phyloP scores from a whole-genome alignment of 108 stramenopile genomes.

The Fragilariopsis cylindrus region DNA sequence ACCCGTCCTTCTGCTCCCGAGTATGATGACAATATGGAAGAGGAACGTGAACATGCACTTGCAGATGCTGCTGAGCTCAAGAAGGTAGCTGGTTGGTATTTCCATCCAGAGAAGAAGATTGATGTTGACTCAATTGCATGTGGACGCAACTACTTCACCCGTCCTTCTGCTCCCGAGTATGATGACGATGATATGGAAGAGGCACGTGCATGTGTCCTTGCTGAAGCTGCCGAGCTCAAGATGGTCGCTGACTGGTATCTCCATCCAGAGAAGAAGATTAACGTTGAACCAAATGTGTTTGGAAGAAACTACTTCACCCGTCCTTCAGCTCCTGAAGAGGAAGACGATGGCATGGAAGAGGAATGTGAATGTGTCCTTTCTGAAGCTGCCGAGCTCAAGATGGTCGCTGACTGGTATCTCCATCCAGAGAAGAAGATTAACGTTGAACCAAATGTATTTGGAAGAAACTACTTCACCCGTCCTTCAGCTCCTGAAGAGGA shows the following conservation, averaged over 20 bases:
- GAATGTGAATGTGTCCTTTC: constrained; percentile 58
- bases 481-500: constrained; percentile 46
- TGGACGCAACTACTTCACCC: constrained; percentile 73
- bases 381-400: constrained; percentile 51
- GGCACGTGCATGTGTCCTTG: constrained; percentile 49
- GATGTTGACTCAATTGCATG: constrained; percentile 34
- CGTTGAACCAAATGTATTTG: constrained; percentile 40
- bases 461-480: constrained; percentile 67
- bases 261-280: constrained; percentile 57
- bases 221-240: constrained; percentile 51
- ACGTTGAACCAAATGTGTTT: constrained; percentile 33
- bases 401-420: constrained; percentile 49
- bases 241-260: constrained; percentile 54
- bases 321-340: constrained; percentile 58
- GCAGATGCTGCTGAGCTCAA: constrained; percentile 55
- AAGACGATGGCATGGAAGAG: constrained; percentile 46
- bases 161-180: constrained; percentile 61
- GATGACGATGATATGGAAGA: constrained; percentile 35
- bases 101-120: constrained; percentile 64
- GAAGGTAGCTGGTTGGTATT: constrained; percentile 53
- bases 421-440: constrained; percentile 58
- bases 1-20: constrained; percentile 42
- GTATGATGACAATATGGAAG: constrained; percentile 32
- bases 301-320: constrained; percentile 73
- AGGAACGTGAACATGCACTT: constrained; percentile 58